Base-by-base conservation (phyloP, 2,329 filamentous ascomycete genomes). In the Aspergillus niger region DNA sequence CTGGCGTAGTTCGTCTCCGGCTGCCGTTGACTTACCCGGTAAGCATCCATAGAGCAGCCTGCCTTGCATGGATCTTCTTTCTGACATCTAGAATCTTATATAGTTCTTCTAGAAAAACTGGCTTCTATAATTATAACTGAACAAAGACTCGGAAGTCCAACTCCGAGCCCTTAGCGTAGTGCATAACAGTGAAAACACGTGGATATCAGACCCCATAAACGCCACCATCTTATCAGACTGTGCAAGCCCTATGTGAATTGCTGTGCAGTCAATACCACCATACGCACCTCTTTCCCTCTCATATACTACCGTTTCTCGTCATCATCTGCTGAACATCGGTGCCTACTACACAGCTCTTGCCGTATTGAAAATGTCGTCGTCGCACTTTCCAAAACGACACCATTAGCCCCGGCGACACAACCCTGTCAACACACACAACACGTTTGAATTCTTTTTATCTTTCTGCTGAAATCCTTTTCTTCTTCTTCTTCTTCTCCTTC, bases 321-420 rank as follows among this genome's bases (percentile, higher is more conserved):
- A 15, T 44, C 41, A 11, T 5, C 7, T 11, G 41, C 20, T 44
- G 41, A 10, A 6, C 10, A 11, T n/a, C 8, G 13, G 20, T 41
- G 20, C 20, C 24, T 41, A 8, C 39, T n/a, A 8, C 39, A 22
- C 20, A 13, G 41, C 32, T 38, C 47, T 51, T 50, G 36, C 48
- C 47, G 28, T 15, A 5, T 55, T 55, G 26, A 28, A 5, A 38
- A 55, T 47, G 38, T 54, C 41, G 20, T 13, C 28, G 15, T 39
- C 50, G 47, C 51, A 39, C 24, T 24, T 62, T 65, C 39, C 58
- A 52, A 59, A 44, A 59, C 57, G 36, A 41, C 39, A 39, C 41
- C 41, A 44, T 24, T 44, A 5, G 41, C 41, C 20, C 10, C 41
- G 41, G 22, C 13, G 41, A 44, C 41, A 20, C 20, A 11, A 20